A percentile compares a stretch with the other conserved stretches of the same genome.
Evolutionary conservation across 2,329 filamentous ascomycete genomes (phyloP).

Genomic region (Hyphodiscus sp.): DNA sequence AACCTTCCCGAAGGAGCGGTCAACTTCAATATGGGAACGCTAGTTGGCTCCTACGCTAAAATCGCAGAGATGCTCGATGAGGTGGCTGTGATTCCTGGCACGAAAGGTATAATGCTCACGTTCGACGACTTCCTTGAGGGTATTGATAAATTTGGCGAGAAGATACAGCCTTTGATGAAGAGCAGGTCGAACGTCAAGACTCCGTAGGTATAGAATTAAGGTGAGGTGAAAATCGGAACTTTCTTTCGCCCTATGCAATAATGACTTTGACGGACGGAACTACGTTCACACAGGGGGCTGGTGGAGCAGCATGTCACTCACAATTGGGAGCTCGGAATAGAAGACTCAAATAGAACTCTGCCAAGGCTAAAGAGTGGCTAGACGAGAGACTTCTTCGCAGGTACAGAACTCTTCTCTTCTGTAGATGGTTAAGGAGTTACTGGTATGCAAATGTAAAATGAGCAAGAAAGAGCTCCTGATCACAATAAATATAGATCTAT

Average conservation of each 20-base stretch:
- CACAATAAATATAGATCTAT: no score
- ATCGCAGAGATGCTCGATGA: conserved; percentile 30
- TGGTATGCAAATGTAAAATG: no score
- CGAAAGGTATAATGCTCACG: conserved; percentile 31
- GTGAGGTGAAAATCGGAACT: neutral
- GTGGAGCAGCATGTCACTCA: conserved; percentile 39
- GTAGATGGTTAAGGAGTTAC: neutral
- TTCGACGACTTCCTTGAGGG: conserved; percentile 31
- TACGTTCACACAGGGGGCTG: conserved; percentile 44
- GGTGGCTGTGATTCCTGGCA: conserved; percentile 26
- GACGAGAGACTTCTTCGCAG: conserved; percentile 35
- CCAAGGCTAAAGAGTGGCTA: conserved; percentile 38
- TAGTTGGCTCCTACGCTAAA: conserved; percentile 27
- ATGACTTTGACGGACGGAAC: conserved; percentile 45
- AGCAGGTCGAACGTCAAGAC: conserved; percentile 10
- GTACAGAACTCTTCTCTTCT: neutral
- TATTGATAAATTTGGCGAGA: conserved; percentile 28
- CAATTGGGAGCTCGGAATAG: conserved; percentile 40
- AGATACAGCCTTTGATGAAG: conserved; percentile 32
- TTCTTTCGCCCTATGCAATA: neutral
- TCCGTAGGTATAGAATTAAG: neutral
- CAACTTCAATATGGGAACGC: conserved; percentile 29
- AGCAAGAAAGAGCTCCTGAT: no score
- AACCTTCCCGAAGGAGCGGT: conserved; percentile 27
- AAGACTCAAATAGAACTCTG: conserved; percentile 45